Percentiles rank a stretch among this genome's conserved stretches.
These are phyloP conservation scores for Geotrichum aggregatum DNA, from an alignment of 1,139 yeast genomes.

Conservation along the genomic window DNA sequence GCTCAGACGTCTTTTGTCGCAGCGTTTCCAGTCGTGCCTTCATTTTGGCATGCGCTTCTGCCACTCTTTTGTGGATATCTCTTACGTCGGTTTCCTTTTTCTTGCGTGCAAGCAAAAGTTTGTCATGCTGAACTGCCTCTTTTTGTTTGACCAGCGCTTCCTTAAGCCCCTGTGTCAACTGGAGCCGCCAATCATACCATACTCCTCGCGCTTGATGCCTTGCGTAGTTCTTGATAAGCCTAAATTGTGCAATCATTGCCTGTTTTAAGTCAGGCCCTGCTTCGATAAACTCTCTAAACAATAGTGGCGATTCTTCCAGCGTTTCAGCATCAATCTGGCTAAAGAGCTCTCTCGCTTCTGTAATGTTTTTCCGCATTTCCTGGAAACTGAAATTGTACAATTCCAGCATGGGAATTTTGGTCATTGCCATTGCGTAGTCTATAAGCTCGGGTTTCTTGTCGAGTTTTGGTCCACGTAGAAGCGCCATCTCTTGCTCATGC, in stretches of 20 bases:
- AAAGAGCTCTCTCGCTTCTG: slow-evolving; percentile 47
- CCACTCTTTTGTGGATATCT: slow-evolving; percentile 1
- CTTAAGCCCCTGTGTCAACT: slow-evolving; percentile 45
- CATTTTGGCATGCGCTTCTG: slow-evolving; percentile 7
- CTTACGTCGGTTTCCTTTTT: slow-evolving; percentile 2
- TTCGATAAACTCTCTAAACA: slow-evolving; percentile 48
- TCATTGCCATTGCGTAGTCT: slow-evolving; percentile 31
- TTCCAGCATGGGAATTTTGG: slow-evolving; percentile 34
- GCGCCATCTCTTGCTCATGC: slow-evolving; percentile 25
- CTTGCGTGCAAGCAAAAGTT: slow-evolving; percentile 1
- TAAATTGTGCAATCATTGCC: slow-evolving; percentile 47
- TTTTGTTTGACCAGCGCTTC: slow-evolving; percentile 35
- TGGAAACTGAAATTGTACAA: slow-evolving; percentile 43
- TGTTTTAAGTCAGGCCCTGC: slow-evolving; percentile 42
- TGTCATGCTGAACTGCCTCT: slow-evolving; percentile 12
- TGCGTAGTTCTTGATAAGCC: slow-evolving; percentile 48
- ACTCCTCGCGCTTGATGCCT: slow-evolving; percentile 50
- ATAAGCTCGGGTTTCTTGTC: slow-evolving; percentile 20
- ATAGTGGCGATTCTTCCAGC: slow-evolving; percentile 46
- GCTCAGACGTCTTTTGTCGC: slow-evolving; percentile 7
- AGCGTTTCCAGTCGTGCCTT: slow-evolving; percentile 11
- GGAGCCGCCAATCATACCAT: slow-evolving; percentile 60
- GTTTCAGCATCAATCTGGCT: slow-evolving; percentile 46
- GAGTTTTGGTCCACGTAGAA: neutral
- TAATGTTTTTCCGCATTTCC: slow-evolving; percentile 47